Base-by-base conservation (phyloP, 2,329 filamentous ascomycete species). In the Xylariaceae sp. region DNA sequence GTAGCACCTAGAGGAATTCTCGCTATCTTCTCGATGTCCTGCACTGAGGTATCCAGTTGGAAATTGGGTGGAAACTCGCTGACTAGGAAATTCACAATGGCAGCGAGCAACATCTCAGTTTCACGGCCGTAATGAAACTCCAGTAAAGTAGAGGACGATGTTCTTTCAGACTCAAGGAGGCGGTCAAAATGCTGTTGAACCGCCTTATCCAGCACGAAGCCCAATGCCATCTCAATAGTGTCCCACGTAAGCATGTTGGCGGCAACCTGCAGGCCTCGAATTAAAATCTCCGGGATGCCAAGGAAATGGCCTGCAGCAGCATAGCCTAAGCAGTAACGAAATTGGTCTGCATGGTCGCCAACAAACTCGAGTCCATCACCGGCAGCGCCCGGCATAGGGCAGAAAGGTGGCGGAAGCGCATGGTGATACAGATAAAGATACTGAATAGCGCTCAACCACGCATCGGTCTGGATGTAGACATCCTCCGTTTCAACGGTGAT, bases 241-340 rank as follows among this genome's bases (percentile, higher is more conserved):
- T 83, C 77, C 86, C 86, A 89, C 61, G 77, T 78, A 48, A 89
- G 68, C 3, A 85, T 76, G 55, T 79, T 77, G 42, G 79, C 76
- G 1, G 84, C 85, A 61, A 88, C 78, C 52, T 84, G 80, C 30
- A 87, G 74, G 42, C 85, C 87, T 42, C 83, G 80, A 51, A 77
- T 72, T 9, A 81, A 75, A 30, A 89, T 78, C 23, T 79, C 77
- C 2, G 75, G 76, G 68, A 87, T 80, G 47, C 77, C 75, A 13
- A 90, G 75, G 45, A 84, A 74, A 53, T 82, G 76, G 0, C 86
- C 87, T 4, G 85, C 82, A 30, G 86, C 84, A 51, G 85, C 81
- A 67, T 88, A 88, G 23, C 84, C 83, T 17, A 90, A 73, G n/a
- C 80, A 81, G 62, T 83, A 82, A 37, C 79, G 74, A 59, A 84